Conservation (phyloP, 805 yeast species). For the Torulaspora gathmanii region DNA sequence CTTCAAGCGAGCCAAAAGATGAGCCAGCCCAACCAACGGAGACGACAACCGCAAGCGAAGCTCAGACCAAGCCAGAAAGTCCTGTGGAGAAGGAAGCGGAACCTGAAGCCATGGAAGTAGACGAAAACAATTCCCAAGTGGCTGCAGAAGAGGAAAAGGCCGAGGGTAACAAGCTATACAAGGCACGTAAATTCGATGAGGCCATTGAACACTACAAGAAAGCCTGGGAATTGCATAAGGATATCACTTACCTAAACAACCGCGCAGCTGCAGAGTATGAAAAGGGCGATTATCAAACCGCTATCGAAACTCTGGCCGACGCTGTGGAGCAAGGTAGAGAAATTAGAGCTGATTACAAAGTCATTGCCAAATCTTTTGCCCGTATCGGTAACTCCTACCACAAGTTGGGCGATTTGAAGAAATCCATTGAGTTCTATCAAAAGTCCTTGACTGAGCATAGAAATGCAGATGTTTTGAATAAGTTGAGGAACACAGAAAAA, state of each 20-base stretch:
- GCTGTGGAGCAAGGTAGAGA: constrained; percentile 92
- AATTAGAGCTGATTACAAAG: constrained; percentile 82
- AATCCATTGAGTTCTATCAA: constrained; percentile 76
- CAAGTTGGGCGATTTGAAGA: constrained; percentile 65
- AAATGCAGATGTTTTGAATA: constrained; percentile 85
- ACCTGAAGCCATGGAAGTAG: constrained; percentile 39
- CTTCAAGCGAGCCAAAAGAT: constrained; percentile 27
- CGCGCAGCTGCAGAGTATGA: constrained; percentile 97
- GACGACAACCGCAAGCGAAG: constrained; percentile 14
- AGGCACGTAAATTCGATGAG: constrained; percentile 81
- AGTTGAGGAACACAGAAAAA: constrained; percentile 83
- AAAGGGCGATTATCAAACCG: constrained; percentile 84
- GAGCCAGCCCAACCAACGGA: constrained; percentile 28
- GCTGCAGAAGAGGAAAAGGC: constrained; percentile 70
- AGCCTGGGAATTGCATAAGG: constrained; percentile 79
- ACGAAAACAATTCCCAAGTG: constrained; percentile 36
- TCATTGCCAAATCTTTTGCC: constrained; percentile 88
- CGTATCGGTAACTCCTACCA: constrained; percentile 80
- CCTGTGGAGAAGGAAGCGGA: constrained; percentile 33
- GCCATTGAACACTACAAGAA: constrained; percentile 81
- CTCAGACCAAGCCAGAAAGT: constrained; percentile 27
- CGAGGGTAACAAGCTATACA: constrained; percentile 82
- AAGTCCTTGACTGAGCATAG: constrained; percentile 95
- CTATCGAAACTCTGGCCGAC: constrained; percentile 70
- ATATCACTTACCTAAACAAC: constrained; percentile 91